These are phyloP conservation scores for Botryosphaeria dothidea DNA, from an alignment of 2,329 filamentous ascomycete species.

Conservation along the genomic window DNA sequence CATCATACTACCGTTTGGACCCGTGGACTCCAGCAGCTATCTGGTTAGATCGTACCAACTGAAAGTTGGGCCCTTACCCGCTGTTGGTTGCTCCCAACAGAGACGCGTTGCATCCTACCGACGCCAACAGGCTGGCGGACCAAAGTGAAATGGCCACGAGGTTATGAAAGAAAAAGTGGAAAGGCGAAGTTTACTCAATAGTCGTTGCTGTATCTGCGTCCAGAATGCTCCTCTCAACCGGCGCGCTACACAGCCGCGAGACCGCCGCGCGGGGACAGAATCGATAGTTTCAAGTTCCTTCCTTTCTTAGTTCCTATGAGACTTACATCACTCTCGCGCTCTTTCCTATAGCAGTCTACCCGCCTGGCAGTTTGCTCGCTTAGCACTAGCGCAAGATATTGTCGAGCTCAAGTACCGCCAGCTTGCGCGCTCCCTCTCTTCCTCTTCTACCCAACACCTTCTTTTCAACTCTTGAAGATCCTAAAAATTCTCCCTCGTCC, in stretches of 20 bases:
- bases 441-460: background rate
- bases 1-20: no score
- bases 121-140: no score
- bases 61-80: no score
- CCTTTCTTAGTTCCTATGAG: background rate
- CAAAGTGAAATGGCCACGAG: no score
- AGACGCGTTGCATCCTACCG: no score
- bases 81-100: no score
- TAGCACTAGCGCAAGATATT: background rate
- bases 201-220: background rate
- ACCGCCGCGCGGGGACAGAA: background rate
- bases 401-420: background rate
- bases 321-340: background rate
- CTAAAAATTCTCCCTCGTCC: background rate
- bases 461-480: background rate
- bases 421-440: background rate
- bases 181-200: background rate
- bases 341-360: background rate
- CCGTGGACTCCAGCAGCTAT: no score
- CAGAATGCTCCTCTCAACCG: conserved; percentile 8
- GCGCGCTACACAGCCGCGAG: background rate
- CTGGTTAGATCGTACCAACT: no score
- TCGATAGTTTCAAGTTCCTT: conserved; percentile 7
- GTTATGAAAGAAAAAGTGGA: background rate
- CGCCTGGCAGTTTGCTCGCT: background rate